Evolutionary conservation across 805 yeast species (phyloP), one percentile per base, ranked within the genome.

Genomic region (Schwanniomyces occidentalis): DNA sequence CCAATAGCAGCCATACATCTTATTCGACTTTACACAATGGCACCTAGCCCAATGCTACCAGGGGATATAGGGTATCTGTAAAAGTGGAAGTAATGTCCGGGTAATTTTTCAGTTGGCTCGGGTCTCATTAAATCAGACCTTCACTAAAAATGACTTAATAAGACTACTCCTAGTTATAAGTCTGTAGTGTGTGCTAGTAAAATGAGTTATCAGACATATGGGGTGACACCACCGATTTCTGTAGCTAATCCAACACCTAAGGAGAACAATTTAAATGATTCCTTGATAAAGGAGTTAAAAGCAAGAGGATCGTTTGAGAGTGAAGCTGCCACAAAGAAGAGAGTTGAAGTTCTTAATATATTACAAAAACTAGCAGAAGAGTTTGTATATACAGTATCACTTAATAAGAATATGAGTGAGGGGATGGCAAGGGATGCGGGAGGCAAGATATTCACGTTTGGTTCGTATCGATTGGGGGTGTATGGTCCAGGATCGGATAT

Each of bases 401-500:
- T 77, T 44, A 77, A 73, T 42, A 89, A 85, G 53, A 90, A 91
- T 54, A 89, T 93, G 96, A 80, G 89, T 22, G 98, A 93, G 41
- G 96, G 97, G 2, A 89, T 93, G 97, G 95, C 98, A 0, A 75
- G 69, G 37, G 99, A 93, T 60, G 95, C 98, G 0, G 99, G 99
- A 24, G 99, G 99, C 23, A 93, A 93, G 58, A 79, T 93, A n/a
- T 93, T 90, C 57, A 89, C 97, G 0, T 93, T 76, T 65, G 99
- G 99, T 1, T 89, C 97, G 1, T 93, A 90, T 53, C 72, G 96
- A 44, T 65, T 93, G 27, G 99, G 99, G 4, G 99, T 93, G 9
- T 88, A 90, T 63, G 98, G 98, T 0, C 98, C 98, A 0, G 98
- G 99, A 1, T 85, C 95, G 0, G 99, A 93, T 82, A 91, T 93